Conservation (phyloP, 2,329 filamentous ascomycete genomes). For the Xylaria sp. region DNA sequence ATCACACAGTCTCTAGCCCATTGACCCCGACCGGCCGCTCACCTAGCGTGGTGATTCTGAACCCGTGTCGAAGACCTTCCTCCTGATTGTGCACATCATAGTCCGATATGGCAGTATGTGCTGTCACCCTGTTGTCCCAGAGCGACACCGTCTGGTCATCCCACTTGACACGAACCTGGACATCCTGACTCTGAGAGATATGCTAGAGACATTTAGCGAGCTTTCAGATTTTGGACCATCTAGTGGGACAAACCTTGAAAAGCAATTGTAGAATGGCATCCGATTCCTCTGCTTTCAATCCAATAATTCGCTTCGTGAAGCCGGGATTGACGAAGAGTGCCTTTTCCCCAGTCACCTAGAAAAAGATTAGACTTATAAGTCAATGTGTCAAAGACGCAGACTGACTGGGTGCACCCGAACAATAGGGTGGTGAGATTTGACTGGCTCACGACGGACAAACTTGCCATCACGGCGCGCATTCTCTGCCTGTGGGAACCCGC, state of each 20-base stretch:
- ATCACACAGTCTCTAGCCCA: constrained; percentile 43
- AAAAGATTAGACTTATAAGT: background rate
- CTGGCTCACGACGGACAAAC: constrained; percentile 61
- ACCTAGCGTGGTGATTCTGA: constrained; percentile 45
- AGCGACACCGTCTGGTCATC: constrained; percentile 66
- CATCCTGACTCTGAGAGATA: constrained; percentile 60
- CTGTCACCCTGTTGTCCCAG: constrained; percentile 66
- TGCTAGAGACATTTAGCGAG: constrained; percentile 37
- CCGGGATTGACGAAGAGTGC: constrained; percentile 69
- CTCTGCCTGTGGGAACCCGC: constrained; percentile 43
- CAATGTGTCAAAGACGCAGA: background rate
- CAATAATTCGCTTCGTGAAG: constrained; percentile 52
- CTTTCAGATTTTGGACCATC: background rate
- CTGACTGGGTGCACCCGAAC: constrained; percentile 65
- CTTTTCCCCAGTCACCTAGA: constrained; percentile 64
- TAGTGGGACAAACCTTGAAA: constrained; percentile 44
- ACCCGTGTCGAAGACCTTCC: constrained; percentile 45
- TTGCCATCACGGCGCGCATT: constrained; percentile 38
- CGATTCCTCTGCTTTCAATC: constrained; percentile 68
- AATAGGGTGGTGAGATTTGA: constrained; percentile 66
- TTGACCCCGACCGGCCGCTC: constrained; percentile 43
- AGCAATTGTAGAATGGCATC: constrained; percentile 72
- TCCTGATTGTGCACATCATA: constrained; percentile 45
- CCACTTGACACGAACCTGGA: constrained; percentile 70
- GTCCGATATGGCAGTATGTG: constrained; percentile 48